These are phyloP conservation scores for Colletotrichum incanum DNA, from an alignment of 2,329 filamentous ascomycete species.

Conservation along the genomic window DNA sequence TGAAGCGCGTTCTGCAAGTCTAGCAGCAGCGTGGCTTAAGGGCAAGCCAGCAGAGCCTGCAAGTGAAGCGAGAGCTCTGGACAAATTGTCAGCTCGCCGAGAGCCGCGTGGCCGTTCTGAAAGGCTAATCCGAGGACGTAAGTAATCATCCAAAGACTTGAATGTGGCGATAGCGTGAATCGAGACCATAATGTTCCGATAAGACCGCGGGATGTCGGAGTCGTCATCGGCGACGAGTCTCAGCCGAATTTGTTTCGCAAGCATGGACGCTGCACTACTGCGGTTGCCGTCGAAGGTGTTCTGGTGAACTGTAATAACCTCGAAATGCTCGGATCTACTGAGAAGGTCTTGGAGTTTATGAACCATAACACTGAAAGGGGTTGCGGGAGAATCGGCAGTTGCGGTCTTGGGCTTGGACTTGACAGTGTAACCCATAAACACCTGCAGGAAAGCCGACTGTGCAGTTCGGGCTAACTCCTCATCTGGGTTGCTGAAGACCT, in stretches of 20 bases:
- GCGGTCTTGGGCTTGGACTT: conserved; percentile 77
- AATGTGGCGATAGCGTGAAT: conserved; percentile 99
- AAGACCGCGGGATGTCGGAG: conserved; percentile 88
- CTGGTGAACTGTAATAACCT: conserved; percentile 95
- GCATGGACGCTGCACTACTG: conserved; percentile 93
- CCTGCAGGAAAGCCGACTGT: conserved; percentile 87
- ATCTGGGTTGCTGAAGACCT: conserved; percentile 83
- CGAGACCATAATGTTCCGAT: conserved; percentile 96
- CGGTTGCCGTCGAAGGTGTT: conserved; percentile 92
- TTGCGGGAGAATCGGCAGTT: conserved; percentile 78
- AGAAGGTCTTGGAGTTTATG: conserved; percentile 96
- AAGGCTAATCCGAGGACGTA: conserved; percentile 88
- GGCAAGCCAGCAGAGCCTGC: conserved; percentile 79
- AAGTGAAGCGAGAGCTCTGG: conserved; percentile 81
- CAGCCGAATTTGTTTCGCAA: conserved; percentile 94
- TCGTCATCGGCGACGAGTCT: conserved; percentile 91
- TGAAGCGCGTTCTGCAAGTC: conserved; percentile 63
- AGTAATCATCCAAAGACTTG: conserved; percentile 95
- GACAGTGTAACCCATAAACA: conserved; percentile 87
- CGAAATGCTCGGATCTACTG: conserved; percentile 97
- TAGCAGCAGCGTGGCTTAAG: conserved; percentile 61
- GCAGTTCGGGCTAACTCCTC: conserved; percentile 75
- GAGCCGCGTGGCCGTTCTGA: conserved; percentile 80
- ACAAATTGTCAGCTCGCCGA: conserved; percentile 74
- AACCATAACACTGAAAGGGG: conserved; percentile 90